These are phyloP conservation scores for Rehmannia glutinosa DNA, from an alignment of 257 asterid genomes.

Conservation along the genomic window DNA sequence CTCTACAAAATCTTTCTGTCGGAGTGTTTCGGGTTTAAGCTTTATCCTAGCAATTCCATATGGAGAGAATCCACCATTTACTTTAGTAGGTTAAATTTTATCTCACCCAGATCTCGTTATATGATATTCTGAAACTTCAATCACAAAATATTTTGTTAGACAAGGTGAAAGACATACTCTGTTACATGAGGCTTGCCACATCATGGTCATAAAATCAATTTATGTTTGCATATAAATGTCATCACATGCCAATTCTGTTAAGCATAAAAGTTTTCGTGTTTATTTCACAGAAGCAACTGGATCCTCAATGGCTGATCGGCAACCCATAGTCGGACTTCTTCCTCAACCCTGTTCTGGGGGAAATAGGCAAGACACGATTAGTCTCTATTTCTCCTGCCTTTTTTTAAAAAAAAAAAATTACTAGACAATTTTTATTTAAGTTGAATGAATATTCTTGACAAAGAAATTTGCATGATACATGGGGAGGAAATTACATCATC, in stretches of 20 bases:
- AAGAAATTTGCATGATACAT: background rate
- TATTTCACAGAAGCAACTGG: slow-evolving; percentile 56
- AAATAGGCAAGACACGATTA: slow-evolving; percentile 65
- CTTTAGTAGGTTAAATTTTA: background rate
- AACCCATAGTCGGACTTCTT: slow-evolving; percentile 79
- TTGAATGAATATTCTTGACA: background rate
- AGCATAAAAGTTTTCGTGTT: background rate
- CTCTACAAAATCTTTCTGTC: background rate
- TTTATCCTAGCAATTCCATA: background rate
- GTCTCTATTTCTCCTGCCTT: slow-evolving; percentile 18
- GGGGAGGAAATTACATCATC: background rate
- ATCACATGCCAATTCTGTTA: background rate
- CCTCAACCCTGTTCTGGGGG: slow-evolving; percentile 79
- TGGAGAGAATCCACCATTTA: slow-evolving; percentile 1
- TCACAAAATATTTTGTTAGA: background rate
- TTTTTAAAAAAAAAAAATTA: too few relatives aligned
- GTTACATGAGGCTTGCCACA: slow-evolving; percentile 5
- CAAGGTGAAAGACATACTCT: slow-evolving; percentile 1
- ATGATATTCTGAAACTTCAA: background rate
- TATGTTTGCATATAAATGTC: background rate
- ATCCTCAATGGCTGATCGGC: slow-evolving; percentile 42
- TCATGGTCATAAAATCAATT: slow-evolving; percentile 1
- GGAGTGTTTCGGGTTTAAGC: background rate
- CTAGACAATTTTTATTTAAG: background rate
- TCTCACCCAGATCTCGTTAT: background rate